Evolutionary conservation across 208 protist species (phyloP).

Genomic region (Leishmania lainsoni): DNA sequence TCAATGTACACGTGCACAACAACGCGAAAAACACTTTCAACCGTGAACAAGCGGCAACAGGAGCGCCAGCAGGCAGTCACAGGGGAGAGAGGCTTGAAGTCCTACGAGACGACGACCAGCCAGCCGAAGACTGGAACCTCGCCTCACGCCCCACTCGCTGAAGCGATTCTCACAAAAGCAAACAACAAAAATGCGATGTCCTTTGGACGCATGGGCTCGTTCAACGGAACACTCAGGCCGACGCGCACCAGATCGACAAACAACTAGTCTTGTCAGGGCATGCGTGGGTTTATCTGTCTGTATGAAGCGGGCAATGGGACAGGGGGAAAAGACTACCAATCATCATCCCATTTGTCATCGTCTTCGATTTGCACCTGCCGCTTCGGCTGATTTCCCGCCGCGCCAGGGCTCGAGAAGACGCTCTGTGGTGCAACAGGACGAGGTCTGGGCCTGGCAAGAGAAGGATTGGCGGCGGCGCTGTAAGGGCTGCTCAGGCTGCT

Average conservation of each 20-base stretch:
- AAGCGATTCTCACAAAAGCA: not conserved
- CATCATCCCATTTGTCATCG: conserved; percentile 63
- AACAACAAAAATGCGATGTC: not conserved
- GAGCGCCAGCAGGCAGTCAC: not conserved
- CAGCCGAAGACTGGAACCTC: no score
- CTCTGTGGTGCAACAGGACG: not conserved
- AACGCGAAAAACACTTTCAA: not conserved
- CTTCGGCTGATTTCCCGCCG: not conserved
- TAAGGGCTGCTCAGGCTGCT: not conserved
- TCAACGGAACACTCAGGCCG: not conserved
- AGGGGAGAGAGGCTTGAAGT: not conserved
- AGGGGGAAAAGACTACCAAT: conserved; percentile 33
- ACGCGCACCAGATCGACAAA: not conserved
- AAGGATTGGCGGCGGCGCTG: not conserved
- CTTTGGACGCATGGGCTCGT: not conserved
- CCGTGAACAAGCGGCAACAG: not conserved
- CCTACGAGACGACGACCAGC: not conserved
- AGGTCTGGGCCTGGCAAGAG: no score
- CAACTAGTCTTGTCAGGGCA: no score
- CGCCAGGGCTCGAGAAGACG: conserved; percentile 6
- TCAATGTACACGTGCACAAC: not conserved
- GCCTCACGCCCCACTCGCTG: not conserved
- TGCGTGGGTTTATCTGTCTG: not conserved
- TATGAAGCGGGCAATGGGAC: not conserved
- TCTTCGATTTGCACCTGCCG: conserved; percentile 39